Base-by-base conservation (phyloP, 768 basidiomycete species). In the Panellus pusillus region DNA sequence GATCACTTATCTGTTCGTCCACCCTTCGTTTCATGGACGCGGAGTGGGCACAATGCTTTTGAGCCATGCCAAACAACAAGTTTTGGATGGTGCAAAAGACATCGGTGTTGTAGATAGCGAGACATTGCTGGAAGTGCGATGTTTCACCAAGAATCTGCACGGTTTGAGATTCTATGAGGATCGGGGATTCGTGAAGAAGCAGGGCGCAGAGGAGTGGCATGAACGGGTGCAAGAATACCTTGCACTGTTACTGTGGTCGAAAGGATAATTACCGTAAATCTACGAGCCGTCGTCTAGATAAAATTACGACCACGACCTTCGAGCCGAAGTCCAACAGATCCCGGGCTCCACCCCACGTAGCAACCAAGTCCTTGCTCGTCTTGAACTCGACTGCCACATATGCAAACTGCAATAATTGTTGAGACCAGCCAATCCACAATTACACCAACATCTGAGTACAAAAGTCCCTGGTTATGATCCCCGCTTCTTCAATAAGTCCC, bases 401-500 rank as follows among this genome's bases (percentile, higher is more conserved):
- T 75, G n/a, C n/a, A n/a, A n/a, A n/a, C n/a, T n/a, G n/a, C 46
- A 74, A 69, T 41, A 73, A 64, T 50, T 58, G n/a, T n/a, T n/a
- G 11, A 35, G 24, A 35, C 32, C 32, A 35, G 14, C 32, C 9
- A 35, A 14, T 14, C 11, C 14, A 35, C 3, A n/a, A 9, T 11
- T 35, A 35, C 14, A 14, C 14, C 7, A 35, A 7, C 2, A 24
- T 24, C 2, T 24, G 6, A 24, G 24, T 24, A 24, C 9, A 12
- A n/a, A n/a, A n/a, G n/a, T n/a, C n/a, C n/a, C n/a, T n/a, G 29
- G 12, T 54, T 44, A 53, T 37, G 61, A 48, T 27, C 59, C 66
- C 63, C 69, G 79, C 68, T 80, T 84, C 65, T 81, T 87, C 58
- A 89, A 69, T 42, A 90, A 65, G 58, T 86, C 86, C 59, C 81